phyloP scores from a whole-genome alignment of 345 rosid genomes.

The Rhizophora apiculata region DNA sequence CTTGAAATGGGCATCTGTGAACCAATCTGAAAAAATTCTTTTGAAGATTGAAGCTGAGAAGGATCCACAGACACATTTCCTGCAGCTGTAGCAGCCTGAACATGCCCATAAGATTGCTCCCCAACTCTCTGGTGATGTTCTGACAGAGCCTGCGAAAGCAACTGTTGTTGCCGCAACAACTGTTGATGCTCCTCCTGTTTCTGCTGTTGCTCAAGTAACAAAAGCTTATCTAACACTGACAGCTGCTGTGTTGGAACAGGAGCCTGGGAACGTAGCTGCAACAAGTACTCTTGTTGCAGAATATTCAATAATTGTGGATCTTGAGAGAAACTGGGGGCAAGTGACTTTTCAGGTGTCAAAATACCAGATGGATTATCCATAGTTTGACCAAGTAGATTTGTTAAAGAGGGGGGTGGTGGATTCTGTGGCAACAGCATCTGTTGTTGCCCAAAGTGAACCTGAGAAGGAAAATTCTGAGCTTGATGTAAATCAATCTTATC shows the following conservation, averaged over 20 bases:
- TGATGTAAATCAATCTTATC: conserved; percentile 60
- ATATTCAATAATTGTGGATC: conserved; percentile 69
- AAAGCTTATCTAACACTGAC: conserved; percentile 57
- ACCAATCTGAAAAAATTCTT: conserved; percentile 51
- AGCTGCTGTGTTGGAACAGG: conserved; percentile 65
- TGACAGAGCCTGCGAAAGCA: conserved; percentile 69
- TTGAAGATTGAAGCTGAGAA: conserved; percentile 44
- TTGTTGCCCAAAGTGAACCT: conserved; percentile 69
- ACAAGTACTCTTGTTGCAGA: conserved; percentile 76
- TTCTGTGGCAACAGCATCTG: conserved; percentile 53
- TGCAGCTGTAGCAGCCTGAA: conserved; percentile 42
- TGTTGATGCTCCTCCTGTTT: conserved; percentile 84
- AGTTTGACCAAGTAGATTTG: conserved; percentile 65
- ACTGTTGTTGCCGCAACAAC: conserved; percentile 69
- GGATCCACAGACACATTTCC: conserved; percentile 53
- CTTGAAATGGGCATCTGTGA: conserved; percentile 47
- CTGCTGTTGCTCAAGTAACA: conserved; percentile 74
- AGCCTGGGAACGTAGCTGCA: conserved; percentile 69
- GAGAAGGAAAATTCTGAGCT: conserved; percentile 55
- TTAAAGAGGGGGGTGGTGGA: conserved; percentile 42
- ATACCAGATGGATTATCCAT: conserved; percentile 51
- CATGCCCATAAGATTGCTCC: conserved; percentile 56
- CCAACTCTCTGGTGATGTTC: conserved; percentile 59
- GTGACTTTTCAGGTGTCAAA: conserved; percentile 51
- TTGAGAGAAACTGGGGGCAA: conserved; percentile 53